phyloP scores from a whole-genome alignment of 1,139 yeast genomes.

The Saccharomyces hybrid region DNA sequence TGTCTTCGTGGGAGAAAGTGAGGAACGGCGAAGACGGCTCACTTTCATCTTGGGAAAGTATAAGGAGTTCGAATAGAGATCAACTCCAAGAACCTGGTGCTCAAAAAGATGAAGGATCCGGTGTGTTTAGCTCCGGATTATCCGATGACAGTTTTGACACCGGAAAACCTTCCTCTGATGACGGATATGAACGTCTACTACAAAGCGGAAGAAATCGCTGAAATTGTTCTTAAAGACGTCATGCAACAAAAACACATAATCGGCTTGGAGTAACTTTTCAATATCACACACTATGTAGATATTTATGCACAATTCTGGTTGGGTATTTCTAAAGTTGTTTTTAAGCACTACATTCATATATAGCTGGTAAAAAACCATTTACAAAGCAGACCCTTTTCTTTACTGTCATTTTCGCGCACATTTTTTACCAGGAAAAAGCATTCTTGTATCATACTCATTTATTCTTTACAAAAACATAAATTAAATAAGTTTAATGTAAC shows the following conservation, averaged over 20 bases:
- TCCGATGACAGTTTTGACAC: neutral
- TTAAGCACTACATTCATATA: neutral
- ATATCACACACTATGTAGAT: neutral
- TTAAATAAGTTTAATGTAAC: neutral
- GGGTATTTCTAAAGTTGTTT: too few species aligned
- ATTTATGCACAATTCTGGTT: too few species aligned
- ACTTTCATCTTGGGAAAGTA: conserved; percentile 22
- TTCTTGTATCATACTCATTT: neutral
- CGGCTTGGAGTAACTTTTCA: too few species aligned
- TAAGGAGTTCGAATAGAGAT: conserved; percentile 8
- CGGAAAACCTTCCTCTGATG: neutral
- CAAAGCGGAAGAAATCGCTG: neutral
- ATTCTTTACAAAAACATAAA: neutral
- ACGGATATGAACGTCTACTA: neutral
- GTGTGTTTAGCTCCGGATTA: conserved; percentile 1
- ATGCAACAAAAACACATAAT: too few species aligned
- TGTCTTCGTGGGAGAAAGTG: conserved; percentile 20
- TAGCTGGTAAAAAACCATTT: neutral
- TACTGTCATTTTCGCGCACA: neutral
- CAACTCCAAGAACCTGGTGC: neutral
- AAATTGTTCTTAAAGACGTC: neutral
- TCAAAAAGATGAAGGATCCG: conserved; percentile 1
- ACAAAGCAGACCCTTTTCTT: neutral
- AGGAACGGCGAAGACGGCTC: conserved; percentile 6
- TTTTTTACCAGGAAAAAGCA: neutral